A percentile compares a stretch with the other conserved stretches of the same genome.
Conservation (phyloP, 306 rosid genomes). For the barrel medic (Medicago truncatula) region MtrunA17r5.0-ANR NC_053047.1:40862501-40863000, state of each 20-base stretch:
- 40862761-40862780: conserved; percentile 15
- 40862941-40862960: conserved; percentile 48
- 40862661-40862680: too few species aligned
- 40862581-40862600: conserved; percentile 40
- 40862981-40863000: conserved; percentile 15
- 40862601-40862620: conserved; percentile 43
- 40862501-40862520: conserved; percentile 43
- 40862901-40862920: conserved; percentile 45
- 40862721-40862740: neutral
- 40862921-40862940: conserved; percentile 40
- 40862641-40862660: conserved; percentile 12
- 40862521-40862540: conserved; percentile 31
- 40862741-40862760: conserved; percentile 11
- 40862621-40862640: conserved; percentile 29
- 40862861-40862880: conserved; percentile 44
- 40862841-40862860: conserved; percentile 55
- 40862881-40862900: conserved; percentile 47
- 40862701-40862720: conserved; percentile 27
- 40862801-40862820: conserved; percentile 34
- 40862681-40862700: neutral
- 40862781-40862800: conserved; percentile 15
- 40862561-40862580: conserved; percentile 40
- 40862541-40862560: conserved; percentile 43
- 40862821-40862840: conserved; percentile 31
- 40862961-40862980: conserved; percentile 44